Conservation (phyloP, 768 basidiomycete genomes). For the Lepiota venenata region DNA sequence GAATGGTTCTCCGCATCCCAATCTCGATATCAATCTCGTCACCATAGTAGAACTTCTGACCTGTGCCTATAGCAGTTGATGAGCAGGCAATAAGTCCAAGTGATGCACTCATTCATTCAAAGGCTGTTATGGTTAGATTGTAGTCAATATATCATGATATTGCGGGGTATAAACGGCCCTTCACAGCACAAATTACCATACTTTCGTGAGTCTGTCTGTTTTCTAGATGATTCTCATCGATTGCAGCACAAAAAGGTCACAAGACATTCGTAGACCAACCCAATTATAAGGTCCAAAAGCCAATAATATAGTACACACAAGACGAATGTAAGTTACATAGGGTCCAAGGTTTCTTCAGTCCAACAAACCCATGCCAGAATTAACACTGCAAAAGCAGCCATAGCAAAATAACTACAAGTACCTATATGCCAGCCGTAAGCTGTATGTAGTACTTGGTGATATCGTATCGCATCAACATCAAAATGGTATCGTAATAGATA, state of each 20-base stretch:
- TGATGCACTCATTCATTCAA: too few species aligned
- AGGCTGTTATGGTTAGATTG: too few species aligned
- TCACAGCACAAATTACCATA: too few species aligned
- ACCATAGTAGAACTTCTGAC: background rate
- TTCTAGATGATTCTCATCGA: too few species aligned
- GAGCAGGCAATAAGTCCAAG: too few species aligned
- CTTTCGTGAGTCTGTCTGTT: too few species aligned
- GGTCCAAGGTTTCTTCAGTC: background rate
- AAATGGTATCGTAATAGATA: background rate
- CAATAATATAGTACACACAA: background rate
- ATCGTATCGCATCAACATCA: background rate
- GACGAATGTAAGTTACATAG: background rate
- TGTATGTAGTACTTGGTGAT: conserved; percentile 3
- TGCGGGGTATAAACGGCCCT: too few species aligned
- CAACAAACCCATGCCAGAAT: background rate
- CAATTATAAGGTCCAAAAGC: background rate
- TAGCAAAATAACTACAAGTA: background rate
- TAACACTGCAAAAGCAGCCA: background rate
- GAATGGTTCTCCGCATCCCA: conserved; percentile 63
- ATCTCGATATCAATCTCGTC: conserved; percentile 4
- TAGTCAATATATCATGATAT: too few species aligned
- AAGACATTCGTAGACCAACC: too few species aligned
- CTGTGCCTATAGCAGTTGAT: too few species aligned
- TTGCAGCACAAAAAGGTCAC: too few species aligned
- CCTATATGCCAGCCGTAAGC: conserved; percentile 3